Conservation (phyloP, 2,329 filamentous ascomycete genomes). For the Orbilia blumenaviensis region DNA sequence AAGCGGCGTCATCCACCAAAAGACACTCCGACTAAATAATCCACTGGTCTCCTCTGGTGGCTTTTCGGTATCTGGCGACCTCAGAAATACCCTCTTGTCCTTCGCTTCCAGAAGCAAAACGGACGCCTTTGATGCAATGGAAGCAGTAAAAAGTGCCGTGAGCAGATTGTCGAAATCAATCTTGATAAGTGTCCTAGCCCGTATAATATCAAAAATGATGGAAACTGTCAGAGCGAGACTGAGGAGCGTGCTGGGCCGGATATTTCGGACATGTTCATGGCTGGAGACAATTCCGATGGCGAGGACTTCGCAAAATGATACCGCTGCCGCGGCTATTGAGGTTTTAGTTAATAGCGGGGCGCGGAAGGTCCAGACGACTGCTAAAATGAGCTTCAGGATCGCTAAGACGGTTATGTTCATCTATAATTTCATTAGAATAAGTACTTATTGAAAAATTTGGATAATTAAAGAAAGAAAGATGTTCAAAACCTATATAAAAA, state of each 20-base stretch:
- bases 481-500: no score
- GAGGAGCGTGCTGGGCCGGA: constrained; percentile 41
- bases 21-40: constrained; percentile 60
- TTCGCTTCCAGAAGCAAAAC: constrained; percentile 48
- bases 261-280: constrained; percentile 48
- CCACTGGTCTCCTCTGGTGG: constrained; percentile 60
- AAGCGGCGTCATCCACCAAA: constrained; percentile 61
- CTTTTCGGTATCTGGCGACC: constrained; percentile 55
- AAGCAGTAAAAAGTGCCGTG: constrained; percentile 32
- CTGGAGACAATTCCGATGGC: constrained; percentile 34
- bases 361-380: constrained; percentile 30
- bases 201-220: constrained; percentile 37
- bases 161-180: constrained; percentile 41
- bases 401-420: constrained; percentile 34
- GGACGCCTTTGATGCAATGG: constrained; percentile 33
- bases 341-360: constrained; percentile 31
- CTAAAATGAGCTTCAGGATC: constrained; percentile 30
- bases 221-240: constrained; percentile 30
- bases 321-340: constrained; percentile 24
- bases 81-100: constrained; percentile 33
- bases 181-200: constrained; percentile 35
- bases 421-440: neutral
- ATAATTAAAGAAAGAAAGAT: no score
- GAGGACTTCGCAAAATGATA: constrained; percentile 46
- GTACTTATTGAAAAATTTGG: no score